A percentile compares a stretch with the other conserved stretches of the same genome.
These are phyloP conservation scores for Rhizopogon vesiculosus DNA, from an alignment of 768 basidiomycete genomes.

Conservation along the genomic window DNA sequence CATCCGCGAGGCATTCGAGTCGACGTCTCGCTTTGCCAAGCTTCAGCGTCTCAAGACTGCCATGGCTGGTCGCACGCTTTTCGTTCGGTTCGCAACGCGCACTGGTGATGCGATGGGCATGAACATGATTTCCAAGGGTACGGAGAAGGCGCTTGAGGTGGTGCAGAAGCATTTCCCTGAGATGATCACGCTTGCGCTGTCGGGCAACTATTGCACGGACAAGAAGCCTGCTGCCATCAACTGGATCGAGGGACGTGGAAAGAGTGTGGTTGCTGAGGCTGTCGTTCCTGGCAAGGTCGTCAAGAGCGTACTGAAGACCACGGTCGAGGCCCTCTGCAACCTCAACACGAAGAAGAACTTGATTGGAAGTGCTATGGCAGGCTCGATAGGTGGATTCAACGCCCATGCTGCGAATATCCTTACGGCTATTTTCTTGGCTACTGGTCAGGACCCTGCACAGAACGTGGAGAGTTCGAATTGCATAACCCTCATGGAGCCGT, in stretches of 20 bases:
- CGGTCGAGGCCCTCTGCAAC: slow-evolving; percentile 82
- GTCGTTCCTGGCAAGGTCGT: slow-evolving; percentile 87
- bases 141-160: slow-evolving; percentile 87
- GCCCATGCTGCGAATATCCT: slow-evolving; percentile 98
- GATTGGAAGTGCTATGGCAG: slow-evolving; percentile 97
- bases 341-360: slow-evolving; percentile 97
- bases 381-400: slow-evolving; percentile 96
- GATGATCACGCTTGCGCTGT: slow-evolving; percentile 87
- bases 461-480: slow-evolving; percentile 99
- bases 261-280: slow-evolving; percentile 96
- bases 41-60: slow-evolving; percentile 83
- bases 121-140: slow-evolving; percentile 99
- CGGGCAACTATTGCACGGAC: slow-evolving; percentile 98
- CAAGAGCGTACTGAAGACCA: slow-evolving; percentile 91
- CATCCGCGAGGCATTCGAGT: slow-evolving; percentile 86
- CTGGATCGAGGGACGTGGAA: slow-evolving; percentile 99
- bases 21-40: slow-evolving; percentile 89
- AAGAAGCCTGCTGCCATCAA: slow-evolving; percentile 99
- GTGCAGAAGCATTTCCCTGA: slow-evolving; percentile 79
- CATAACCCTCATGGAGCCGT: slow-evolving; percentile 99
- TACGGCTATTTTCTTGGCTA: slow-evolving; percentile 92
- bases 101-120: slow-evolving; percentile 99
- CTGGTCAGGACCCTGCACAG: slow-evolving; percentile 98
- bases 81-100: slow-evolving; percentile 87
- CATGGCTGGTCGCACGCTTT: slow-evolving; percentile 90